Evolutionary conservation across 345 rosid genomes (phyloP).

Genomic region (Raphanus sativus): DNA sequence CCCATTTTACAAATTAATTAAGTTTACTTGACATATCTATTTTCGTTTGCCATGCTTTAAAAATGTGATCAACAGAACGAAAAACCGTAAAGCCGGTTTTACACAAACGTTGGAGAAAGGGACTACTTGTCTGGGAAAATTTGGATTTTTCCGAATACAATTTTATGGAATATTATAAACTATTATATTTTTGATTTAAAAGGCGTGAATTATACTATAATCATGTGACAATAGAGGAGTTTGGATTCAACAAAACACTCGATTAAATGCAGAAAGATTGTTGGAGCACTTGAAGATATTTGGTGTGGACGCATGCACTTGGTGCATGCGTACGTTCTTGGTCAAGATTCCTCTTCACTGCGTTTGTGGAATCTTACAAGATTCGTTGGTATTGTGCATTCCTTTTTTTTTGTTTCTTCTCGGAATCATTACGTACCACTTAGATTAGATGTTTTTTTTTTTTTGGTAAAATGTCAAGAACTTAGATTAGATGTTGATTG

Average conservation of each 20-base stretch:
- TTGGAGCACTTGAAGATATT: constrained; percentile 23
- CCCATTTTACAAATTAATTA: background rate
- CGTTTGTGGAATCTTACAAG: constrained; percentile 35
- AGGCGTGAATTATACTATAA: background rate
- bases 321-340: constrained; percentile 36
- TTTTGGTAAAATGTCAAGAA: no score
- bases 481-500: background rate
- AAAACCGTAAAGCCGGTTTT: background rate
- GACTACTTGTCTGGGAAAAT: background rate
- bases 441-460: background rate
- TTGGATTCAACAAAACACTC: constrained; percentile 28
- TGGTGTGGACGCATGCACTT: constrained; percentile 28
- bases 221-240: background rate
- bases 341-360: constrained; percentile 40
- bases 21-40: background rate
- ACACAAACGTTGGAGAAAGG: background rate
- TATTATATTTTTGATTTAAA: background rate
- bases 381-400: constrained; percentile 17
- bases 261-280: constrained; percentile 17
- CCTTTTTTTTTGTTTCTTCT: constrained; percentile 19
- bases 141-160: background rate
- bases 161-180: background rate
- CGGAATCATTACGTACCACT: constrained; percentile 28
- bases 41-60: background rate
- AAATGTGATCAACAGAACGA: background rate